phyloP scores from a whole-genome alignment of 2,329 filamentous ascomycete genomes.

The Neofusicoccum cordaticola region DNA sequence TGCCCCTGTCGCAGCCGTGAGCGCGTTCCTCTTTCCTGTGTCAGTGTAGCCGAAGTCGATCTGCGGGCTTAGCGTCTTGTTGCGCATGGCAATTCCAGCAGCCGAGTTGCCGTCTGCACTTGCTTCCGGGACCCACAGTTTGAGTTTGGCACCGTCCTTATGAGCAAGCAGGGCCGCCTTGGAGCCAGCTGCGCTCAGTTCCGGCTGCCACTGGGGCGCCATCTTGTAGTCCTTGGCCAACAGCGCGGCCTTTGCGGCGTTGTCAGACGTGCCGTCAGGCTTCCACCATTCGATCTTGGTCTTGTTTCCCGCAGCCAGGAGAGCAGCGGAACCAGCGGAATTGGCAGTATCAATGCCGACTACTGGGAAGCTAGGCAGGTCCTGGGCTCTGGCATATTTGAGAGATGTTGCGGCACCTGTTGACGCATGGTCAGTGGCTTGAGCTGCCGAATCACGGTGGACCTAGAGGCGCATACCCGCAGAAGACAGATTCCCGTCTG shows the following conservation, averaged over 20 bases:
- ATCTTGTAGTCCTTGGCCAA: conserved; percentile 60
- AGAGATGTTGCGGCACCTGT: conserved; percentile 61
- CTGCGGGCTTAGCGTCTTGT: conserved; percentile 46
- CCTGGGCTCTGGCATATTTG: conserved; percentile 69
- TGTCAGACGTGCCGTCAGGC: conserved; percentile 56
- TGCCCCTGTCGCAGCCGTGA: conserved; percentile 75
- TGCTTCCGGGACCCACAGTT: conserved; percentile 51
- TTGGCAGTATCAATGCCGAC: conserved; percentile 56
- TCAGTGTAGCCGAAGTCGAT: conserved; percentile 47
- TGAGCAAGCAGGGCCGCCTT: conserved; percentile 71
- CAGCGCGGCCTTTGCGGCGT: conserved; percentile 59
- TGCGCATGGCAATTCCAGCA: conserved; percentile 65
- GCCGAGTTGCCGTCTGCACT: conserved; percentile 62
- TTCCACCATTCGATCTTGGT: conserved; percentile 66
- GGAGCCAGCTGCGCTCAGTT: conserved; percentile 63
- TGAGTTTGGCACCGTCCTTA: conserved; percentile 51
- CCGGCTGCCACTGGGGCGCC: conserved; percentile 62
- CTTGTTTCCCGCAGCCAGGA: conserved; percentile 68
- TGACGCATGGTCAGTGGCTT: conserved; percentile 19
- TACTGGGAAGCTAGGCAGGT: conserved; percentile 73
- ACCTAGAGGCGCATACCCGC: conserved; percentile 45
- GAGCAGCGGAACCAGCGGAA: conserved; percentile 72
- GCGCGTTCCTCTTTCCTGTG: conserved; percentile 61
- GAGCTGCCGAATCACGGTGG: not conserved
- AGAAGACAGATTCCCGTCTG: conserved; percentile 56